phyloP scores from a whole-genome alignment of 225 moss, liverwort and hornwort genomes.

The Bryum argenteum region DNA sequence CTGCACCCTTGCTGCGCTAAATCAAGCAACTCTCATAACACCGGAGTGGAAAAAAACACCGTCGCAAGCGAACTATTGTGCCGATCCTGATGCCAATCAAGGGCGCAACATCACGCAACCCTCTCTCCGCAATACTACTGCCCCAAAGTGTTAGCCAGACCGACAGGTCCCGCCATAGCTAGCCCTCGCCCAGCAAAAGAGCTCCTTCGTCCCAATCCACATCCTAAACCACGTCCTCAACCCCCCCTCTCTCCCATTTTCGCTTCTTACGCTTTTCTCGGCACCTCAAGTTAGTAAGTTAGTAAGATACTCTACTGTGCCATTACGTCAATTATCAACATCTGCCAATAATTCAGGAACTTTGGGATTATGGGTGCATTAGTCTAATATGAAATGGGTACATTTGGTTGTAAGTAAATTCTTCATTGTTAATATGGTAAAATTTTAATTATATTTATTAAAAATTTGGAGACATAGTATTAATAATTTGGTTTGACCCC shows the following conservation, averaged over 20 bases:
- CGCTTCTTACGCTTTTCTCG: background rate
- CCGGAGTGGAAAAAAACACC: background rate
- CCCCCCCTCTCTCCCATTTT: background rate
- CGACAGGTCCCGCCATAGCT: slow-evolving; percentile 22
- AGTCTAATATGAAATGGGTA: no score
- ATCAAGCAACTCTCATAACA: slow-evolving; percentile 52
- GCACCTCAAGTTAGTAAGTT: background rate
- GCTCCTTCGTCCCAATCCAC: slow-evolving; percentile 31
- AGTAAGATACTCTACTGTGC: no score
- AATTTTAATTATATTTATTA: no score
- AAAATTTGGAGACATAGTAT: no score
- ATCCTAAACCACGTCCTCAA: slow-evolving; percentile 19
- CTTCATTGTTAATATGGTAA: no score
- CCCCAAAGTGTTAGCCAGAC: background rate
- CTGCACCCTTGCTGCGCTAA: slow-evolving; percentile 29
- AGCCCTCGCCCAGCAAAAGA: slow-evolving; percentile 2
- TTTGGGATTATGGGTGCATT: no score
- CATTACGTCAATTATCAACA: no score
- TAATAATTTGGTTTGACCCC: no score
- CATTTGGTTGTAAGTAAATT: no score
- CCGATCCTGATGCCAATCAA: slow-evolving; percentile 3
- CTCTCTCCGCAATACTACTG: slow-evolving; percentile 6
- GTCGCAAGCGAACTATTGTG: background rate
- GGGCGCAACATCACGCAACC: slow-evolving; percentile 16
- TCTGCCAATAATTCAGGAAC: no score